phyloP scores from a whole-genome alignment of 176 grass and related monocot genomes.

The Hordeum vulgare region MorexV3_pseudomolecules_assembly NC_058518.1:55606969-55607468 shows the following conservation, averaged over 20 bases:
- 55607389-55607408: slow-evolving; percentile 57
- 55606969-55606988: no score
- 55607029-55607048: slow-evolving; percentile 32
- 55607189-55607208: slow-evolving; percentile 36
- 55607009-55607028: background rate
- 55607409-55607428: slow-evolving; percentile 44
- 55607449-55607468: slow-evolving; percentile 16
- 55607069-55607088: slow-evolving; percentile 13
- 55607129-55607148: slow-evolving; percentile 42
- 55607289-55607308: slow-evolving; percentile 13
- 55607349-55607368: slow-evolving; percentile 32
- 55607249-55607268: slow-evolving; percentile 50
- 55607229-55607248: slow-evolving; percentile 39
- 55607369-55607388: slow-evolving; percentile 21
- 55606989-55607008: background rate
- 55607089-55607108: slow-evolving; percentile 30
- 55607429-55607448: slow-evolving; percentile 21
- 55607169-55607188: slow-evolving; percentile 40
- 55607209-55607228: slow-evolving; percentile 34
- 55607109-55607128: slow-evolving; percentile 39
- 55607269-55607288: slow-evolving; percentile 10
- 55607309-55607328: background rate
- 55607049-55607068: slow-evolving; percentile 29
- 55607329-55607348: slow-evolving; percentile 10
- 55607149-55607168: slow-evolving; percentile 25